Evolutionary conservation across 306 rosid genomes (phyloP), one percentile per base, ranked within the genome.

Genomic region (Acacia acuminata): DNA sequence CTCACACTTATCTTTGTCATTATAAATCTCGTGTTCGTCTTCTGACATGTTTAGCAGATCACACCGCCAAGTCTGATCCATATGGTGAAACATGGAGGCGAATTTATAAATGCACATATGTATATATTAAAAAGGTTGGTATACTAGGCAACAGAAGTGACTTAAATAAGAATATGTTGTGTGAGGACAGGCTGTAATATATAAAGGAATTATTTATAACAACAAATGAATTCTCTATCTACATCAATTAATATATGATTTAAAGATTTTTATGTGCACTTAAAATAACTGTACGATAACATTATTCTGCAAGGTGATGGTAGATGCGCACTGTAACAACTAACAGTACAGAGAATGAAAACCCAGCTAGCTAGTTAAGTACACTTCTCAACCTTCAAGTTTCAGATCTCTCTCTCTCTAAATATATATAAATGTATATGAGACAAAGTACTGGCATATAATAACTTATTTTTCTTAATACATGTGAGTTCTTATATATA

Each of bases 21-120:
- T 67, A 60, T 58, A 65, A 24, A 45, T 58, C 69, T 84, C 88
- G 60, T 58, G 14, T 68, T 48, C 87, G 68, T 53, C 87, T 66
- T 83, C 89, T 72, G 89, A 42, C 92, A 89, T 86, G 4, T 77
- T 65, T 75, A 17, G 34, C 74, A 71, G 38, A 58, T 22, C 32
- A 66, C 85, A 24, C 80, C 82, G 47, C 82, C 81, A 65, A 71
- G 12, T 43, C 34, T 27, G 75, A 70, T 43, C 56, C 77, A 73
- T 55, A 79, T 82, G 86, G 80, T 82, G 86, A 82, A 85, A 78
- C 61, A 86, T 63, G 43, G 42, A 30, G 5, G 71, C 5, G 40
- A 71, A 17, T 72, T 14, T 45, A 64, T 74, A 74, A 66, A 55
- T 79, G 76, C 47, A 14, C 79, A 64, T 8, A 22, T 22, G 2